These are phyloP conservation scores for Lagenidium sp. DNA, from an alignment of 352 stramenopile species.

Conservation along the genomic window DNA sequence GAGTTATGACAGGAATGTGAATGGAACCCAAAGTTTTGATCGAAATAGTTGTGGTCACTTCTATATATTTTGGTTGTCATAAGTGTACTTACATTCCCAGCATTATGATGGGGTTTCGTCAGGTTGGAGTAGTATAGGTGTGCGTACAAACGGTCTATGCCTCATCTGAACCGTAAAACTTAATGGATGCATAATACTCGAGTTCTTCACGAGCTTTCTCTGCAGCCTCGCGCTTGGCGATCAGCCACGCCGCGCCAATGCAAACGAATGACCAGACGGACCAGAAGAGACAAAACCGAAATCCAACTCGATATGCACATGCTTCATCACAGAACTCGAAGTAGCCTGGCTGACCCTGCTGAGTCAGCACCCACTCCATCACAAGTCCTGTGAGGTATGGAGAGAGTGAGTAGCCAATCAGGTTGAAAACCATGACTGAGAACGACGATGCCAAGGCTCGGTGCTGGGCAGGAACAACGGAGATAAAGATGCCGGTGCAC, in stretches of 20 bases:
- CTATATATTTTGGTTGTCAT: too few species aligned
- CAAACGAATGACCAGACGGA: conserved; percentile 72
- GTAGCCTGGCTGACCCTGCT: conserved; percentile 50
- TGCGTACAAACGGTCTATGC: too few species aligned
- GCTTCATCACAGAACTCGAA: conserved; percentile 73
- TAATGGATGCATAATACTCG: conserved; percentile 30
- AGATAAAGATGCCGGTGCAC: conserved; percentile 83
- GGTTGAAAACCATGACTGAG: conserved; percentile 79
- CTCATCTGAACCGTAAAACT: too few species aligned
- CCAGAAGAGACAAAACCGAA: conserved; percentile 78
- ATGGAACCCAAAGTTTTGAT: conserved; percentile 6
- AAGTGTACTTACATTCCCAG: too few species aligned
- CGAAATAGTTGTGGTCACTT: background rate
- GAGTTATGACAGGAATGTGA: conserved; percentile 34
- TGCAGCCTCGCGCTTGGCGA: conserved; percentile 34
- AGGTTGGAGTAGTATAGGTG: too few species aligned
- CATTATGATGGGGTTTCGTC: too few species aligned
- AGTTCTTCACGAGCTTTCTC: conserved; percentile 43
- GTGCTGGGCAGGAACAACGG: conserved; percentile 61
- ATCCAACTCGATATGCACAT: conserved; percentile 70
- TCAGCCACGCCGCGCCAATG: conserved; percentile 46
- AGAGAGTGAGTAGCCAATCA: conserved; percentile 72
- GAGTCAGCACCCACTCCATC: conserved; percentile 69
- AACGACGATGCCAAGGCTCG: conserved; percentile 71
- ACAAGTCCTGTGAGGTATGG: conserved; percentile 69